Evolutionary conservation across 2,329 filamentous ascomycete genomes (phyloP), one percentile per base, ranked within the genome.

Genomic region (Shiraia bambusicola): DNA sequence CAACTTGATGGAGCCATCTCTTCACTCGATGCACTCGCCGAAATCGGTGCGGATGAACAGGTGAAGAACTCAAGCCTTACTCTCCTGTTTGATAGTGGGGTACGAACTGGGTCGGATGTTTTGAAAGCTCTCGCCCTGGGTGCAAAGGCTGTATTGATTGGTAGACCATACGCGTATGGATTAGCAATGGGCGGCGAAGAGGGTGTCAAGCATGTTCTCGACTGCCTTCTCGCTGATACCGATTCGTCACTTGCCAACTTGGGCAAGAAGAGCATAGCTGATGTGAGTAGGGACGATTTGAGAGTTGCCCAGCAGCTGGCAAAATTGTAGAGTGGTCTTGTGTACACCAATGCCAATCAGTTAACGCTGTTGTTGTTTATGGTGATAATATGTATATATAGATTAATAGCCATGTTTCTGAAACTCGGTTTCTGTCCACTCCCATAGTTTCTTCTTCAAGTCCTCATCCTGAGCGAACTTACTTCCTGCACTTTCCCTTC

Each of bases 61-160:
- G 61, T 65, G 11, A 66, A 64, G 32, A 45, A 34, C 14, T 64
- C 61, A 6, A 48, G 47, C 4, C 38, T 69, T 13, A 65, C 62
- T 0, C 28, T 70, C 5, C 54, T 69, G 2, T 70, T 70, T 24
- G 67, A 70, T 42, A 61, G 57, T 31, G 67, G 67, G 1, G 60
- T 70, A 16, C 54, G 66, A 2, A 66, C 63, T 1, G 67, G 65
- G 3, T 58, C 56, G 3, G 67, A 69, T 40, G 57, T 69, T 2
- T 47, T 69, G 15, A 69, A 69, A 42, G 67, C 67, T 0, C 45
- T 70, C 33, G 66, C 66, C 1, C 37, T 70, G 19, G 67, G 67
- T 2, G 67, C 67, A 3, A 66, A 67, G 38, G 61, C 58, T 17
- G 66, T 69, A 1, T 37, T 69, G 7, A 38, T 70, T 6, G 67